phyloP scores from a whole-genome alignment of 78 protist genomes.

The Blattamonas nauphoetae region DNA sequence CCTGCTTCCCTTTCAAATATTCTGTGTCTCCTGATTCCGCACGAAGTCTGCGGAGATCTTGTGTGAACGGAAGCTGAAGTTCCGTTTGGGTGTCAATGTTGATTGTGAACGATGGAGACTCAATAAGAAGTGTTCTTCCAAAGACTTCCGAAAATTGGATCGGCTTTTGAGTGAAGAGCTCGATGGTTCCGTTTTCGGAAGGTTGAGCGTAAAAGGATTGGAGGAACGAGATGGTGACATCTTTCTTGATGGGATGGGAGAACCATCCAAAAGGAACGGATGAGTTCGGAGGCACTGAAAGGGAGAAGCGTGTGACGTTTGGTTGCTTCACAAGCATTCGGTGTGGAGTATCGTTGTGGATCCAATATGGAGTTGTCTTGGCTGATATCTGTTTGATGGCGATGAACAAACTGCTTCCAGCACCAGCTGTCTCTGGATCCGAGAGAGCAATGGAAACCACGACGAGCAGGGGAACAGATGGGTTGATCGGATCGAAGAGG shows the following conservation, averaged over 20 bases:
- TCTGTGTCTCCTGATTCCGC: not conserved
- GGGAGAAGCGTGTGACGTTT: not conserved
- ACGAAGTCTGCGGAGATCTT: not conserved
- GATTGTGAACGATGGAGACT: not conserved
- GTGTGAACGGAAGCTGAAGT: not conserved
- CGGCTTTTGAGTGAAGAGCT: not conserved
- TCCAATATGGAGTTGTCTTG: not conserved
- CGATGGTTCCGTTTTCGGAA: not conserved
- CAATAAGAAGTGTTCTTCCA: not conserved
- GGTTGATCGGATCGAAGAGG: not conserved
- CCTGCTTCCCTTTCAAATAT: not conserved
- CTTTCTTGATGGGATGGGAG: not conserved
- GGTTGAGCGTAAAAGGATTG: not conserved
- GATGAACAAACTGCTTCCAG: not conserved
- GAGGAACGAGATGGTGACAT: not conserved
- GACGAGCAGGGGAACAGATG: not conserved
- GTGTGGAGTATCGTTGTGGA: not conserved
- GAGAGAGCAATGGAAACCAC: not conserved
- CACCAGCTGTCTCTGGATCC: not conserved
- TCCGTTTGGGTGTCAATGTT: not conserved
- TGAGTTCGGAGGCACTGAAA: not conserved
- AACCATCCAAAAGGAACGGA: not conserved
- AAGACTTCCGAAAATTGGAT: not conserved
- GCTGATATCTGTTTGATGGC: not conserved
- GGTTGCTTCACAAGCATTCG: not conserved